Evolutionary conservation across 2,329 filamentous ascomycete species (phyloP).

Genomic region (Aspergillus pseudonomiae): DNA sequence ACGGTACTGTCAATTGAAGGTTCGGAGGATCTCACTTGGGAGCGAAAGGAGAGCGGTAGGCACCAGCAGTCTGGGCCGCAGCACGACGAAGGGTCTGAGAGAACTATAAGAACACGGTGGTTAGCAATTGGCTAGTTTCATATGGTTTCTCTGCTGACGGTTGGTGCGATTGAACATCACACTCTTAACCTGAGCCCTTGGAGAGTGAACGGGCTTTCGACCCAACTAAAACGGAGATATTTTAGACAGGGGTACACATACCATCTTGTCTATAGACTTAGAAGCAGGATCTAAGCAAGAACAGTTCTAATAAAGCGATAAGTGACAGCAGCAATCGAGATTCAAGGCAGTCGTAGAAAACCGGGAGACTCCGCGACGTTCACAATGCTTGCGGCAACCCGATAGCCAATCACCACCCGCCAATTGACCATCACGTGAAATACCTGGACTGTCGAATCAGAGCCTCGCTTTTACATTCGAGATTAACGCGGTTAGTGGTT

Average conservation of each 20-base stretch:
- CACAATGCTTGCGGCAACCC: slow-evolving; percentile 23
- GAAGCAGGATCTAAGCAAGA: slow-evolving; percentile 29
- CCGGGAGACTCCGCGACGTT: slow-evolving; percentile 35
- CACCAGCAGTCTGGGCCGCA: slow-evolving; percentile 39
- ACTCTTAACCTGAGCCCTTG: neutral
- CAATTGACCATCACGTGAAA: slow-evolving; percentile 26
- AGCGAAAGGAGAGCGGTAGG: slow-evolving; percentile 60
- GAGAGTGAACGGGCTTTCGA: neutral
- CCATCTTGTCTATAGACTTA: slow-evolving; percentile 33
- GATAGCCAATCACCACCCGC: slow-evolving; percentile 31
- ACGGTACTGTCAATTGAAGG: neutral
- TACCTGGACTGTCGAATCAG: slow-evolving; percentile 18
- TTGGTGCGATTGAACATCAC: neutral
- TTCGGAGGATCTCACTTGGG: slow-evolving; percentile 54
- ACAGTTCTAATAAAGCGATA: slow-evolving; percentile 29
- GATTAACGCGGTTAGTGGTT: neutral
- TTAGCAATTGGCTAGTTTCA: slow-evolving; percentile 21
- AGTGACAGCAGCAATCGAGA: slow-evolving; percentile 17
- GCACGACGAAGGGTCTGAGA: slow-evolving; percentile 39
- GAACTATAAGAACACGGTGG: slow-evolving; percentile 28
- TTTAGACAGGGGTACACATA: slow-evolving; percentile 20
- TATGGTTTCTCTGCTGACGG: neutral
- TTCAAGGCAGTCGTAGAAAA: slow-evolving; percentile 35
- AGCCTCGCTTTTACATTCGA: slow-evolving; percentile 17
- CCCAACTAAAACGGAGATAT: neutral